A percentile compares a stretch with the other conserved stretches of the same genome.
Conservation (phyloP, 2,329 filamentous ascomycete genomes). For the Colletotrichum eleusines region DNA sequence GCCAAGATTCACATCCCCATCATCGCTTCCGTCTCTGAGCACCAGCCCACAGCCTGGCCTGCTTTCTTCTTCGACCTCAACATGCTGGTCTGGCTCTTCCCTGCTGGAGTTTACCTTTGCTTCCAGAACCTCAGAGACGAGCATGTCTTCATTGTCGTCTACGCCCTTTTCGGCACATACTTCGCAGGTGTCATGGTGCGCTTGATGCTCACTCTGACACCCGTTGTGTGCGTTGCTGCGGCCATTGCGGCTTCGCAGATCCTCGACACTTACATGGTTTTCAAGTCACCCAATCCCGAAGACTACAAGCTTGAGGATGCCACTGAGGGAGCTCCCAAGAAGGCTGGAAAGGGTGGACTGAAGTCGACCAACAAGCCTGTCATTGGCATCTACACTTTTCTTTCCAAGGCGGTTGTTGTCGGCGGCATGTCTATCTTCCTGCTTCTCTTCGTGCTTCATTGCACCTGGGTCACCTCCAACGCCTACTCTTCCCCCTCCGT, state of each 20-base stretch:
- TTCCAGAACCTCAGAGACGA: constrained; percentile 95
- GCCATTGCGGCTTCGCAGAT: constrained; percentile 90
- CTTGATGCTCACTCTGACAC: constrained; percentile 96
- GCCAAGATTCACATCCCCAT: constrained; percentile 99
- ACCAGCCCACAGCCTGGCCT: constrained; percentile 98
- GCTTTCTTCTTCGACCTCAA: constrained; percentile 99
- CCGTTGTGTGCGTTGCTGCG: constrained; percentile 93
- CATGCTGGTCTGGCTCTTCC: constrained; percentile 99
- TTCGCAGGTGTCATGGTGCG: constrained; percentile 99
- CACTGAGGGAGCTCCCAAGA: constrained; percentile 68
- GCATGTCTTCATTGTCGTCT: constrained; percentile 98
- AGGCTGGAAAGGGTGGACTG: constrained; percentile 68
- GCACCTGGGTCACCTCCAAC: constrained; percentile 99
- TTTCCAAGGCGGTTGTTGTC: constrained; percentile 85
- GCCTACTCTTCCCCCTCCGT: constrained; percentile 99
- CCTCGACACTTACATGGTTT: constrained; percentile 84
- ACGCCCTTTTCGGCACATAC: constrained; percentile 96
- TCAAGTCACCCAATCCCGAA: constrained; percentile 69
- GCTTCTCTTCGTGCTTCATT: constrained; percentile 94
- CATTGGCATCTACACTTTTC: constrained; percentile 84
- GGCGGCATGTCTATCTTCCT: constrained; percentile 82
- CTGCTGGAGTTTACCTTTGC: constrained; percentile 97
- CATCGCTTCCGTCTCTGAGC: constrained; percentile 99
- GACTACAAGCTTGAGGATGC: constrained; percentile 52
- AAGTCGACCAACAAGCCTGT: constrained; percentile 78